Evolutionary conservation across 306 rosid species (phyloP).

Genomic region (Dryas drummondii): DNA sequence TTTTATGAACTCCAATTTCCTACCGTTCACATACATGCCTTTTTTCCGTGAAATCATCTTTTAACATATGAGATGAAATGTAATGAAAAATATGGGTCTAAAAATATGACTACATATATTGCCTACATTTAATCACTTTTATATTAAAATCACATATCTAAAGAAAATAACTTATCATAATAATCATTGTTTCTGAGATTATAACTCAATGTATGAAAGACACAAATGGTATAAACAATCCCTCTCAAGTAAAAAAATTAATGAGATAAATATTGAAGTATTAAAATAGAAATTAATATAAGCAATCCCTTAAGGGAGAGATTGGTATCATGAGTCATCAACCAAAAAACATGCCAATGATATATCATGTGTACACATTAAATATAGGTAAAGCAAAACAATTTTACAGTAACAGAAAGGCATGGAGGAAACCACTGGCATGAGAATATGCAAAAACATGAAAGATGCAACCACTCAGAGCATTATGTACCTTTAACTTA

Average conservation of each 20-base stretch:
- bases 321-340: neutral
- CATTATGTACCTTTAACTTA: constrained; percentile 67
- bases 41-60: too few relatives aligned
- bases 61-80: too few relatives aligned
- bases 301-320: neutral
- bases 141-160: too few relatives aligned
- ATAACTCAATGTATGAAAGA: neutral
- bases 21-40: too few relatives aligned
- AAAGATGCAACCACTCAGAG: constrained; percentile 12
- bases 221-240: neutral
- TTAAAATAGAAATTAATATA: neutral
- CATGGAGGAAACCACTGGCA: neutral
- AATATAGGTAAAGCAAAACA: neutral
- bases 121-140: too few relatives aligned
- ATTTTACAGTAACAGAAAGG: neutral
- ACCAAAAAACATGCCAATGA: neutral
- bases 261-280: neutral
- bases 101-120: too few relatives aligned
- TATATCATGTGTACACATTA: neutral
- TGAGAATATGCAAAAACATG: constrained; percentile 5
- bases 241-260: neutral
- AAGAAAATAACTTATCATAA: too few relatives aligned
- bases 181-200: too few relatives aligned
- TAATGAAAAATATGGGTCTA: too few relatives aligned
- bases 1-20: too few relatives aligned